phyloP scores from a whole-genome alignment of 805 yeast species.

The Clavispora santaluciae region DNA sequence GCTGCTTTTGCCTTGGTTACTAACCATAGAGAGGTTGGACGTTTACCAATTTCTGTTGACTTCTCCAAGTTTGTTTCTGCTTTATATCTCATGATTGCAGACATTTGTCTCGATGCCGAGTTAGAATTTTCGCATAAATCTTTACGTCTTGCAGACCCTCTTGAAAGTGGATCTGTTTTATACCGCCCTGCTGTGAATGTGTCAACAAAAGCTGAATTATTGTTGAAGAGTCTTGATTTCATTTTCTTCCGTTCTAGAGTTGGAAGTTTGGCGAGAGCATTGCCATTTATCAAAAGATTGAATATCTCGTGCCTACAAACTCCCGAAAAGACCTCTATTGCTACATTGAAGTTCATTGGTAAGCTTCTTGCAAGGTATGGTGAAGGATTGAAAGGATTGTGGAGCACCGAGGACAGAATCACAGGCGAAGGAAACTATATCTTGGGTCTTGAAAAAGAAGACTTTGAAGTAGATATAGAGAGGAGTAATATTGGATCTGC shows the following conservation, averaged over 20 bases:
- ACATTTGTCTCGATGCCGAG: constrained; percentile 72
- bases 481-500: constrained; percentile 85
- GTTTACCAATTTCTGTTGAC: constrained; percentile 64
- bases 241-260: constrained; percentile 73
- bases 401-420: constrained; percentile 83
- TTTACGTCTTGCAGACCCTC: constrained; percentile 75
- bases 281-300: constrained; percentile 79
- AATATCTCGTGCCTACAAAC: constrained; percentile 63
- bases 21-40: constrained; percentile 55
- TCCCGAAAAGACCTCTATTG: constrained; percentile 85
- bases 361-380: constrained; percentile 65
- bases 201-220: constrained; percentile 82
- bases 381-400: constrained; percentile 68
- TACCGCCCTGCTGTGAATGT: constrained; percentile 74
- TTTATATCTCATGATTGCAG: constrained; percentile 63
- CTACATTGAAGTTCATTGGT: constrained; percentile 71
- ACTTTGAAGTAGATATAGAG: constrained; percentile 49
- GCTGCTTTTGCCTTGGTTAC: constrained; percentile 85
- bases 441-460: constrained; percentile 53
- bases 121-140: constrained; percentile 82
- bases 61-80: constrained; percentile 74
- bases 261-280: constrained; percentile 61
- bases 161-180: constrained; percentile 32
- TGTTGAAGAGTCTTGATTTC: constrained; percentile 71
- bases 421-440: constrained; percentile 62